These are phyloP conservation scores for Phytophthora hybrid DNA, from an alignment of 352 stramenopile species.

Conservation along the genomic window DNA sequence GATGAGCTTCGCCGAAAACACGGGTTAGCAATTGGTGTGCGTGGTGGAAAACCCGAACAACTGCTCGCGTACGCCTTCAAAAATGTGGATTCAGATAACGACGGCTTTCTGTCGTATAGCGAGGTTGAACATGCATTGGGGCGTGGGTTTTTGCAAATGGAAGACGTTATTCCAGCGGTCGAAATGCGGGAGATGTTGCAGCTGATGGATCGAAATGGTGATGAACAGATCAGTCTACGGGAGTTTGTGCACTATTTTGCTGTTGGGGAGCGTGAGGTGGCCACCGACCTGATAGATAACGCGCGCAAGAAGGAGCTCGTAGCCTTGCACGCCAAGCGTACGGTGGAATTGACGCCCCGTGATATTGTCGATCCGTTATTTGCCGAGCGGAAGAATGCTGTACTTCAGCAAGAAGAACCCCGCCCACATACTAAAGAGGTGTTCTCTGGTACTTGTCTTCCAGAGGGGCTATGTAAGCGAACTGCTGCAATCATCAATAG, in stretches of 20 bases:
- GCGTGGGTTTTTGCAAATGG: constrained; percentile 64
- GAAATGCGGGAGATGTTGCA: constrained; percentile 82
- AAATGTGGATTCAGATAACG: constrained; percentile 79
- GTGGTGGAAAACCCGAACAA: constrained; percentile 71
- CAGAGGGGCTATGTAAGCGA: constrained; percentile 59
- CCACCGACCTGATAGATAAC: constrained; percentile 74
- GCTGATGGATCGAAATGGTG: constrained; percentile 76
- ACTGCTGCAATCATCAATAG: constrained; percentile 43
- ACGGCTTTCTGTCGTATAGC: constrained; percentile 78
- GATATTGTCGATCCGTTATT: constrained; percentile 52
- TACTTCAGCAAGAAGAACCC: constrained; percentile 10
- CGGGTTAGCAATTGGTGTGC: constrained; percentile 58
- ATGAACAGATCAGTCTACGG: constrained; percentile 79
- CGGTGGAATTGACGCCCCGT: constrained; percentile 55
- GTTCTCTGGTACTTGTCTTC: constrained; percentile 47
- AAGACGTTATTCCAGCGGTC: constrained; percentile 44
- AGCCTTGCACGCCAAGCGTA: constrained; percentile 64
- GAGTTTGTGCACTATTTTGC: constrained; percentile 88
- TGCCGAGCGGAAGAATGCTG: constrained; percentile 15
- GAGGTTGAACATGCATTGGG: constrained; percentile 71
- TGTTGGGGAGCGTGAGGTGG: constrained; percentile 58
- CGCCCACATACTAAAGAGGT: constrained; percentile 8
- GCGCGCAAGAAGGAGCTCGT: constrained; percentile 66
- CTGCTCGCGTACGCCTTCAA: constrained; percentile 82
- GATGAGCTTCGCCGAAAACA: constrained; percentile 67